Conservation (phyloP, 1,284 basidiomycete species). For the Rhodotorula sp. region DNA sequence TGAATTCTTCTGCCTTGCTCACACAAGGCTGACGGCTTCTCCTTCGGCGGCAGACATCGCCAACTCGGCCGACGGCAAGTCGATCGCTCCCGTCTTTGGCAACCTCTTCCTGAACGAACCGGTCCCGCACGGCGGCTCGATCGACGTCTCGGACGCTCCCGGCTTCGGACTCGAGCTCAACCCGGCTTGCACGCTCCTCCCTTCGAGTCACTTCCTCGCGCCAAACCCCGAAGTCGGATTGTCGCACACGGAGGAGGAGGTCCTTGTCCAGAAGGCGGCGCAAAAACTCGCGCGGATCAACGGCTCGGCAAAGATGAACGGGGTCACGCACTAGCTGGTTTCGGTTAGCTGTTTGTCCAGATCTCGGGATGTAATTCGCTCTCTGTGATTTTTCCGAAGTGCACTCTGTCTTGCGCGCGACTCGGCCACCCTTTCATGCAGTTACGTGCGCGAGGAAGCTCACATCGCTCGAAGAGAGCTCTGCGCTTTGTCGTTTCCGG, state of each 20-base stretch:
- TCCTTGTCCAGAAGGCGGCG: neutral
- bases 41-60: constrained; percentile 50
- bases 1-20: too few species aligned
- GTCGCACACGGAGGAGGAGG: constrained; percentile 12
- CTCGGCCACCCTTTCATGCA: too few species aligned
- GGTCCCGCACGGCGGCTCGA: constrained; percentile 52
- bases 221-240: constrained; percentile 21
- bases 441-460: too few species aligned
- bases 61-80: constrained; percentile 57
- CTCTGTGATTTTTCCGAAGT: too few species aligned
- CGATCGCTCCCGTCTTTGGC: constrained; percentile 56
- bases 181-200: constrained; percentile 52
- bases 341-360: too few species aligned
- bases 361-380: too few species aligned
- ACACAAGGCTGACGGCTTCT: too few species aligned
- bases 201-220: constrained; percentile 44
- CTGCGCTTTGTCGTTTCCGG: too few species aligned
- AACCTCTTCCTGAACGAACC: constrained; percentile 58
- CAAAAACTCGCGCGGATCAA: neutral
- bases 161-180: constrained; percentile 57
- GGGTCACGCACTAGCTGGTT: too few species aligned
- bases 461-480: too few species aligned
- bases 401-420: too few species aligned
- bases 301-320: too few species aligned
- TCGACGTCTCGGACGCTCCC: constrained; percentile 52